Base-by-base conservation (phyloP, 2,329 filamentous ascomycete genomes). In the Colletotrichum costaricense region DNA sequence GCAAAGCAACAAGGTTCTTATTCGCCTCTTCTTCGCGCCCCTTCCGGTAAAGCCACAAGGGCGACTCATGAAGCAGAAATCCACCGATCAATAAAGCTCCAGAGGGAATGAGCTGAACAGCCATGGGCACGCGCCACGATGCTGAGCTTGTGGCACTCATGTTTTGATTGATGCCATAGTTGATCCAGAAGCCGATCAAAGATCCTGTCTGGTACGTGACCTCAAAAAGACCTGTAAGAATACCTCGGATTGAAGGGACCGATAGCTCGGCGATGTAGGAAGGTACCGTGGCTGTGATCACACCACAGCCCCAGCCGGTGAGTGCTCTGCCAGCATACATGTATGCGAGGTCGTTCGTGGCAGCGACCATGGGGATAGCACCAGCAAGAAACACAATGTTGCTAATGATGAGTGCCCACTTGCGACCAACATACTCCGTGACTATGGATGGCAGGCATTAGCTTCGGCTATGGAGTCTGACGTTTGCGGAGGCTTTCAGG, bases 221-320 rank as follows among this genome's bases (percentile, higher is more conserved):
- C 73, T 86, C 84, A 76, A 85, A 88, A 33, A 89, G 78, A 16
- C 89, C 89, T 7, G 89, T 88, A 3, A 90, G 85, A 30, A 89
- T 82, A 76, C 90, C 90, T 76, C 91, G 86, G 66, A 87, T 90
- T 2, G 87, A 87, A 0, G 90, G 86, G 76, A 89, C 85, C 0
- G 90, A 89, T 67, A 89, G 87, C 78, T 93, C 91, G 11, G 90
- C 88, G 71, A 92, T 90, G 78, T 93, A 93, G 42, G 90, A 86
- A 3, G 90, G 91, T 3, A 92, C 88, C 6, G 87, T 88, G 77
- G 88, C 89, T 9, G 86, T 88, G 77, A 90, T 84, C 54, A 88
- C 79, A n/a, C 89, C 89, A 58, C 89, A 86, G 24, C 88, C 89
- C 78, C 89, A 85, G 1, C 89, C 89, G 2, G 87, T 89, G 42